Conservation (phyloP, 768 basidiomycete genomes). For the Mrakia hoshinonis region DNA sequence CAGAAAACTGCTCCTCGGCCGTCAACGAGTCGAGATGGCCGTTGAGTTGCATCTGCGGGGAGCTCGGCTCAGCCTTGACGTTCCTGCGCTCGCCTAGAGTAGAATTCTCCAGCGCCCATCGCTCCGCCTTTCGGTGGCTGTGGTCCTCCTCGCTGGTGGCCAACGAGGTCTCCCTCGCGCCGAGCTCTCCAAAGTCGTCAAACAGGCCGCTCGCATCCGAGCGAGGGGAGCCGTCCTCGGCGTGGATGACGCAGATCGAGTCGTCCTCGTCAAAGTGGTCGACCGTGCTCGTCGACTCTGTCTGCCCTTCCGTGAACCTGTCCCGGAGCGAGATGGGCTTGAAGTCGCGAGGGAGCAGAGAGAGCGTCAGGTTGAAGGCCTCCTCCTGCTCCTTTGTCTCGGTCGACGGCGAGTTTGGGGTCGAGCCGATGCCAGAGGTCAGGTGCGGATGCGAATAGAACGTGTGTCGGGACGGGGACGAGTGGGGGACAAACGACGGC, state of each 20-base stretch:
- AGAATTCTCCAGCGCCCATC: constrained; percentile 11
- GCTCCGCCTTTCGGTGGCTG: not conserved
- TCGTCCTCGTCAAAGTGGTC: constrained; percentile 13
- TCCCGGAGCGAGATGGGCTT: constrained; percentile 1
- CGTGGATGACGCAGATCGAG: constrained; percentile 8
- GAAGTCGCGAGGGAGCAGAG: constrained; percentile 10
- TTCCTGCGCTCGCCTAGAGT: not conserved
- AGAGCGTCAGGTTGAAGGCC: constrained; percentile 13
- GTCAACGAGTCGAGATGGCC: not conserved
- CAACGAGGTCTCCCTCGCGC: not conserved
- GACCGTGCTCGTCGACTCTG: not conserved
- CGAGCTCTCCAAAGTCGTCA: constrained; percentile 7
- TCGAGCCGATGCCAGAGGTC: not conserved
- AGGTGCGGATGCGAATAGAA: not conserved
- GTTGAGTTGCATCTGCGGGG: not conserved
- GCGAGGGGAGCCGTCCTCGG: not conserved
- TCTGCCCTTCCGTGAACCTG: not conserved
- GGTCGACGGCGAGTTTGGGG: constrained; percentile 7
- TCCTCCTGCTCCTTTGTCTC: constrained; percentile 16
- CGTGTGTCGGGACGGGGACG: constrained; percentile 7
- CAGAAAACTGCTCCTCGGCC: not conserved
- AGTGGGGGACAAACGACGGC: not conserved
- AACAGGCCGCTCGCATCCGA: constrained; percentile 4
- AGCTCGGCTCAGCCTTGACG: constrained; percentile 8
- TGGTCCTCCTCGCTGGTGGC: not conserved